Conservation (phyloP, 1,284 basidiomycete species). For the Leucoagaricus sp. region DNA sequence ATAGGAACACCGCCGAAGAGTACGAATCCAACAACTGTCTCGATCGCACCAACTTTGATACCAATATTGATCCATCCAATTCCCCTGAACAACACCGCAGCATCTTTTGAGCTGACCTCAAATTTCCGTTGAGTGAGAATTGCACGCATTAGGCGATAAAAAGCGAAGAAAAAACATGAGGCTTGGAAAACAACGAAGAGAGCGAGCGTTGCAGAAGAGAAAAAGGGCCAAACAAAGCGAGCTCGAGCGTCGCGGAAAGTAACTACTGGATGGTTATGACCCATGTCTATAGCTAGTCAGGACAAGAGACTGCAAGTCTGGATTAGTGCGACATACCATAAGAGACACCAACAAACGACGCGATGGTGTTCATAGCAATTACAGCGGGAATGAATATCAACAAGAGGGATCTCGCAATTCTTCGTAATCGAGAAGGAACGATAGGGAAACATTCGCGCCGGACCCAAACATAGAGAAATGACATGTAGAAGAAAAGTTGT, state of each 20-base stretch:
- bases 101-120: constrained; percentile 45
- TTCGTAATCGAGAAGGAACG: constrained; percentile 51
- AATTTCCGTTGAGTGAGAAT: constrained; percentile 53
- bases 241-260: constrained; percentile 41
- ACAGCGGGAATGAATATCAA: constrained; percentile 57
- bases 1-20: constrained; percentile 47
- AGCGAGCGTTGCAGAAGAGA: constrained; percentile 60
- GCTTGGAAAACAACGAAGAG: constrained; percentile 59
- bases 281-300: constrained; percentile 14
- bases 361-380: constrained; percentile 55
- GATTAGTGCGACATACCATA: constrained; percentile 45
- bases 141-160: constrained; percentile 55
- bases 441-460: constrained; percentile 49
- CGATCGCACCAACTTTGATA: constrained; percentile 61
- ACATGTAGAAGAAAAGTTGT: constrained; percentile 28
- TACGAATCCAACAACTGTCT: constrained; percentile 66
- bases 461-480: constrained; percentile 27
- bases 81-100: constrained; percentile 56
- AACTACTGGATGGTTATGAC: constrained; percentile 31
- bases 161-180: constrained; percentile 54
- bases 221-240: constrained; percentile 52
- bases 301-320: not conserved
- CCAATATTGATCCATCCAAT: constrained; percentile 63
- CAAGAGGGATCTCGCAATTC: constrained; percentile 46
- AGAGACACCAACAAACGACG: constrained; percentile 63